Percentiles rank a stretch among this genome's conserved stretches.
These are phyloP conservation scores for Paralagenidium karlingii DNA, from an alignment of 352 stramenopile genomes.

Conservation along the genomic window DNA sequence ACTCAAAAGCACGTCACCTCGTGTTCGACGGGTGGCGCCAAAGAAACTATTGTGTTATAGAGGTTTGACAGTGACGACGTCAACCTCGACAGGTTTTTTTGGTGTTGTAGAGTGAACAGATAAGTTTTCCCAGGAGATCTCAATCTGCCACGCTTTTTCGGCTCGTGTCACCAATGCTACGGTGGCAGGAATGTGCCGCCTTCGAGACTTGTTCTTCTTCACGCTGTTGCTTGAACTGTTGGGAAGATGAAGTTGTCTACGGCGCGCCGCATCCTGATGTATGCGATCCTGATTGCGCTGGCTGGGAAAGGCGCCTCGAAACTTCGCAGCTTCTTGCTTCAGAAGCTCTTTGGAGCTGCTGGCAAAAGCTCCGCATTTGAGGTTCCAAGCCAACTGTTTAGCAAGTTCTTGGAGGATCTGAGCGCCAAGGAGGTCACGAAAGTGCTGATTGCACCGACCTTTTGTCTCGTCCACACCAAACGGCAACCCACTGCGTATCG, in stretches of 20 bases:
- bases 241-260: conserved; percentile 25
- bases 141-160: too few relatives aligned
- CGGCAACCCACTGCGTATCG: conserved; percentile 22
- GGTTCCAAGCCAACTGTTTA: conserved; percentile 46
- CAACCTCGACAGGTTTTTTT: too few relatives aligned
- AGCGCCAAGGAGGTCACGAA: conserved; percentile 27
- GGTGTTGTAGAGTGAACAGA: too few relatives aligned
- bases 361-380: conserved; percentile 16
- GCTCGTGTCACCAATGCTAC: too few relatives aligned
- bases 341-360: conserved; percentile 15
- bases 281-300: conserved; percentile 18
- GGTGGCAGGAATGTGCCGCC: too few relatives aligned
- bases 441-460: conserved; percentile 44
- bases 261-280: conserved; percentile 16
- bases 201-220: too few relatives aligned
- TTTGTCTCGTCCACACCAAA: conserved; percentile 47
- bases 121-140: too few relatives aligned
- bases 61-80: too few relatives aligned
- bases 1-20: too few relatives aligned
- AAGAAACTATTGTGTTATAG: too few relatives aligned
- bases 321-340: conserved; percentile 7
- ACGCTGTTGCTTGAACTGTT: too few relatives aligned
- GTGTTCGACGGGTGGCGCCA: too few relatives aligned
- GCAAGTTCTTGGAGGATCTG: conserved; percentile 44
- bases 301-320: conserved; percentile 7